phyloP scores from a whole-genome alignment of 305 asterid species.

The Nicotiana rustica region DNA sequence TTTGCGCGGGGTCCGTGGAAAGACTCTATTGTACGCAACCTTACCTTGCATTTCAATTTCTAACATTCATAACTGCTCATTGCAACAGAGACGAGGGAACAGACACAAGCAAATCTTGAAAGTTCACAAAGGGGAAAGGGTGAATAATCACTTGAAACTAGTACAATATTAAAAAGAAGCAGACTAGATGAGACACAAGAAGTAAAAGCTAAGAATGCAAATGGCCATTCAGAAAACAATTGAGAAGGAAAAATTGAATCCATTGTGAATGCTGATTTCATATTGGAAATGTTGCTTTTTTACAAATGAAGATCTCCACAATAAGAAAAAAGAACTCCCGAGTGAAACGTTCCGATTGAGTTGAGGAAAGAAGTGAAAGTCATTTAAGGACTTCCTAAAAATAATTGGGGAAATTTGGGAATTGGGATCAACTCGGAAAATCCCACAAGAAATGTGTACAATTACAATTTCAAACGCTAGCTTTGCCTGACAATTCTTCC shows the following conservation, averaged over 20 bases:
- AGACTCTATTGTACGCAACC: too few species aligned
- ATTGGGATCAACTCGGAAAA: constrained; percentile 36
- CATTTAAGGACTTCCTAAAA: background rate
- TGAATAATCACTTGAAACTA: background rate
- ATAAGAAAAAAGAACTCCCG: constrained; percentile 24
- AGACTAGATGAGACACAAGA: background rate
- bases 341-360: background rate
- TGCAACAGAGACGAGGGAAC: background rate
- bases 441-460: constrained; percentile 36
- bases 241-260: constrained; percentile 31
- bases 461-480: constrained; percentile 44
- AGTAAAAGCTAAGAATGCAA: constrained; percentile 9
- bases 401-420: constrained; percentile 22
- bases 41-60: background rate
- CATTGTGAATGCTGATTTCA: constrained; percentile 30
- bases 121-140: background rate
- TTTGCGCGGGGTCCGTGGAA: too few species aligned
- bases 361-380: constrained; percentile 16
- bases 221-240: background rate
- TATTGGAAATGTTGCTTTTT: constrained; percentile 30
- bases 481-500: constrained; percentile 43
- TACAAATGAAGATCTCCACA: constrained; percentile 33
- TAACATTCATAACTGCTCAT: background rate
- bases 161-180: constrained; percentile 15
- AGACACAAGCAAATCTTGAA: background rate